A percentile compares a stretch with the other conserved stretches of the same genome.
Conservation (phyloP, 1,284 basidiomycete genomes). For the Malassezia globosa region DNA sequence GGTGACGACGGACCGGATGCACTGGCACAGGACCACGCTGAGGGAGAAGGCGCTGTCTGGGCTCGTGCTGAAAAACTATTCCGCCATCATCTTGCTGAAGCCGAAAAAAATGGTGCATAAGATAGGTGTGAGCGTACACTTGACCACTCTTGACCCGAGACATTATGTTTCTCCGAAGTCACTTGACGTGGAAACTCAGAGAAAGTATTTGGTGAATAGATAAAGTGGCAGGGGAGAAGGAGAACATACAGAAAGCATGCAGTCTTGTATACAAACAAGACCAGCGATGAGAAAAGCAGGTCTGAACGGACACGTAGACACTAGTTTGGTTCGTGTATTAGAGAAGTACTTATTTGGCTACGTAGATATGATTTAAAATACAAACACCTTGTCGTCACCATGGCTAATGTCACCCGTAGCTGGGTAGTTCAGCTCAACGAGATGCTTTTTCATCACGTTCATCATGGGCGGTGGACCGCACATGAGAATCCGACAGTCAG, state of each 20-base stretch:
- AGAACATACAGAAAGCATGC: neutral
- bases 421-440: slow-evolving; percentile 75
- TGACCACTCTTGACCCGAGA: too few species aligned
- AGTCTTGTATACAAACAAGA: too few species aligned
- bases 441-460: slow-evolving; percentile 87
- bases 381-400: slow-evolving; percentile 54
- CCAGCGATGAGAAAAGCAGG: too few species aligned
- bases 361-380: slow-evolving; percentile 8
- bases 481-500: slow-evolving; percentile 48
- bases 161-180: too few species aligned
- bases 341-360: neutral
- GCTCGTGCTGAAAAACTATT: slow-evolving; percentile 77
- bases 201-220: too few species aligned
- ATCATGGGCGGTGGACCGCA: slow-evolving; percentile 86
- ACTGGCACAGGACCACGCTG: slow-evolving; percentile 20
- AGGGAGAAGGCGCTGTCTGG: slow-evolving; percentile 59
- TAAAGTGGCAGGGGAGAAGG: neutral
- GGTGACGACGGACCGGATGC: slow-evolving; percentile 26
- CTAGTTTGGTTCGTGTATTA: too few species aligned
- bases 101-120: slow-evolving; percentile 25
- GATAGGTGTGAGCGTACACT: too few species aligned
- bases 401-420: slow-evolving; percentile 64
- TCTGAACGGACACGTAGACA: too few species aligned
- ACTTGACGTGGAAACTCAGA: too few species aligned
- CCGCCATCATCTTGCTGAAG: slow-evolving; percentile 59